A percentile compares a stretch with the other conserved stretches of the same genome.
Conservation (phyloP, 768 basidiomycete genomes). For the Serendipita sp. region DNA sequence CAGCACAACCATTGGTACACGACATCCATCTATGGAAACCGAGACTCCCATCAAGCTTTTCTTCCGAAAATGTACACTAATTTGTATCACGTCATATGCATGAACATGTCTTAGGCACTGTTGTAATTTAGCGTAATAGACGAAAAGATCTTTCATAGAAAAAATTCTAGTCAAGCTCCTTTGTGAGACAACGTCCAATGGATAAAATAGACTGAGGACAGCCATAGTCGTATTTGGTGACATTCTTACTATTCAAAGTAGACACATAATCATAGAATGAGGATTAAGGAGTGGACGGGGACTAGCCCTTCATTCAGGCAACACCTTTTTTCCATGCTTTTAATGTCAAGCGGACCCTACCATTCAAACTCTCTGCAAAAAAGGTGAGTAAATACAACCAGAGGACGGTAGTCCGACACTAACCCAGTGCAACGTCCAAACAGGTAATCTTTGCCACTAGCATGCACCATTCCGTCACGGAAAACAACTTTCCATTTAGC, state of each 20-base stretch:
- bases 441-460: constrained; percentile 93
- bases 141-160: no score
- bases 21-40: not conserved
- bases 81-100: no score
- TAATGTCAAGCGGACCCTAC: not conserved
- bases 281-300: no score
- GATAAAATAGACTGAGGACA: no score
- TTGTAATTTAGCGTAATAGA: no score
- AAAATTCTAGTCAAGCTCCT: no score
- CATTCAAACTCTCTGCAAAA: not conserved
- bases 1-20: not conserved
- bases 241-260: no score
- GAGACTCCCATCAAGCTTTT: not conserved
- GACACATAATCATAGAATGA: no score
- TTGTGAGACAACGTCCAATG: no score
- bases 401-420: constrained; percentile 15
- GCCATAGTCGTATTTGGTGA: no score
- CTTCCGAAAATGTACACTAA: not conserved
- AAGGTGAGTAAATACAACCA: not conserved
- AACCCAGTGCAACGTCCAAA: constrained; percentile 96
- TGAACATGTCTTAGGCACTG: no score
- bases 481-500: constrained; percentile 99
- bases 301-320: no score
- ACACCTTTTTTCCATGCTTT: not conserved
- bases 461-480: constrained; percentile 94